Base-by-base conservation (phyloP, 2,329 filamentous ascomycete species). In the Neopestalotiopsis sp. region DNA sequence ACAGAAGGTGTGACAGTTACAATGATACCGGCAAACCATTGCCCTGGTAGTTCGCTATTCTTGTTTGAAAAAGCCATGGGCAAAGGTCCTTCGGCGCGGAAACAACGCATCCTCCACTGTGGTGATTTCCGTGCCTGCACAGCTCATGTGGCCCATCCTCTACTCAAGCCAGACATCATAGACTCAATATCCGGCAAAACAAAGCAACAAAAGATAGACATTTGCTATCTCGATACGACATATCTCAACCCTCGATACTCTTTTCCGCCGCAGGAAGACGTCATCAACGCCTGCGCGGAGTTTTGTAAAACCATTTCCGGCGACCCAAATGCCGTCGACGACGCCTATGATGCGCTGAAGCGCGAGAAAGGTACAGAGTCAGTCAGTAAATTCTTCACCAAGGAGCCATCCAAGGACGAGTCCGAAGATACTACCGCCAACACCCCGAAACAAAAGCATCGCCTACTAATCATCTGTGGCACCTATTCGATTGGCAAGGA, bases 401-500 rank as follows among this genome's bases (percentile, higher is more conserved):
- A 83, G 69, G 71, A 74, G 66, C 80, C 79, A 20, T 66, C 71
- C 4, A 49, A 67, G 45, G 67, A 69, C 28, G 66, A 65, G 7
- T 7, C 58, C n/a, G 45, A 13, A 3, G n/a, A 28, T 14, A 70
- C 67, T 2, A 62, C 34, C 13, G n/a, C 32, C 56, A 61, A 40
- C 4, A 58, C 20, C 64, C 69, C 32, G 42, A 57, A 65, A 56
- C 38, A 85, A 85, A 76, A 75, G 61, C 90, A 93, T 61, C 91
- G 94, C 4, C 86, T 99, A 2, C 87, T 99, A 0, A 93, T 99
- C 5, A 89, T 99, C 6, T 97, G 97, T 70, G 96, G 96, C 59
- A 99, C 96, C 0, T 99, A 99, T 81, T 97, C 93, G 74, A 99
- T 99, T 75, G 96, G 96, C 76, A 99, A 99, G 81, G 96, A 99